These are phyloP conservation scores for Ophiosphaerella narmari DNA, from an alignment of 2,329 filamentous ascomycete species.

Conservation along the genomic window DNA sequence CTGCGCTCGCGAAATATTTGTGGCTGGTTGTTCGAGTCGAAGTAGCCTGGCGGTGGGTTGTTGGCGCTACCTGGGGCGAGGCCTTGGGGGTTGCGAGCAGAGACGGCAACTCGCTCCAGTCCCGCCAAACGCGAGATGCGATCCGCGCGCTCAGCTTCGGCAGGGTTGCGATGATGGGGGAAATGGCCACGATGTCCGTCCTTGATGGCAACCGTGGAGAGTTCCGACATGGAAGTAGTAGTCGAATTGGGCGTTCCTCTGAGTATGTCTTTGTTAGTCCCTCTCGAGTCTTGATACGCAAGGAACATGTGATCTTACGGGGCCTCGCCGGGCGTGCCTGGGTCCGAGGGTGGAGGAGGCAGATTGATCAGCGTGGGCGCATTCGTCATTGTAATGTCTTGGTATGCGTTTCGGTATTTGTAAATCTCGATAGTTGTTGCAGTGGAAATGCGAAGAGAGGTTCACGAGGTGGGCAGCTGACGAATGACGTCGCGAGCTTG, in stretches of 20 bases:
- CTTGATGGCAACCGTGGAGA: constrained; percentile 95
- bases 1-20: constrained; percentile 73
- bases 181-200: constrained; percentile 88
- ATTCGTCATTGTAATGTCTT: constrained; percentile 37
- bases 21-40: constrained; percentile 73
- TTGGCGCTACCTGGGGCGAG: constrained; percentile 52
- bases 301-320: constrained; percentile 64
- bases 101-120: constrained; percentile 84
- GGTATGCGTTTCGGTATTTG: not conserved
- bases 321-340: constrained; percentile 85
- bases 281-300: constrained; percentile 9
- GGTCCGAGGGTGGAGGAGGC: constrained; percentile 78
- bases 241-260: constrained; percentile 93
- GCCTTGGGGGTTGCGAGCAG: constrained; percentile 59
- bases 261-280: constrained; percentile 18
- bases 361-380: constrained; percentile 79
- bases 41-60: constrained; percentile 65
- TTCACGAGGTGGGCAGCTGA: not conserved
- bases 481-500: not conserved
- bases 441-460: not conserved
- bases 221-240: constrained; percentile 86
- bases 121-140: constrained; percentile 93
- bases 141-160: constrained; percentile 90
- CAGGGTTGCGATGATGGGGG: constrained; percentile 67
- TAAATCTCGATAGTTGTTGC: not conserved